These are phyloP conservation scores for Penicillium sp. DNA, from an alignment of 2,329 filamentous ascomycete genomes.

Conservation along the genomic window DNA sequence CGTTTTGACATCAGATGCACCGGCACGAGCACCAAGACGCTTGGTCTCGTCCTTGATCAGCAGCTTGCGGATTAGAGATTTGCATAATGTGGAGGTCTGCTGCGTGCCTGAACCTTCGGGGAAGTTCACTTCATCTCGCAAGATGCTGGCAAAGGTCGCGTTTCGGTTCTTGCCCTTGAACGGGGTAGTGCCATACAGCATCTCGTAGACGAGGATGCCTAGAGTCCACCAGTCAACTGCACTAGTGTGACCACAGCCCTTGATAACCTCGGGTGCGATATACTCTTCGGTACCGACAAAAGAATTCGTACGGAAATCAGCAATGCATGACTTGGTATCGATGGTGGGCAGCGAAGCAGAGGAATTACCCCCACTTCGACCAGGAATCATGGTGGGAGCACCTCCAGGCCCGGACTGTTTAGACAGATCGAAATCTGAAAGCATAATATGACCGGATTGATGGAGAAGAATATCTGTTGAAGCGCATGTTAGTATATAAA, in stretches of 20 bases:
- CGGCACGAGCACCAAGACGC: slow-evolving; percentile 88
- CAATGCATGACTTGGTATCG: slow-evolving; percentile 97
- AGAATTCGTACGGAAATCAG: slow-evolving; percentile 96
- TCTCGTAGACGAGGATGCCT: slow-evolving; percentile 96
- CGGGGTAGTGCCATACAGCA: slow-evolving; percentile 96
- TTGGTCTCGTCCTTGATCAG: slow-evolving; percentile 98
- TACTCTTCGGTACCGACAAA: slow-evolving; percentile 99
- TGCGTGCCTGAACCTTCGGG: slow-evolving; percentile 84
- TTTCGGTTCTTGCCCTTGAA: slow-evolving; percentile 99
- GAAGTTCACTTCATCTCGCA: slow-evolving; percentile 94
- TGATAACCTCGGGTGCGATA: slow-evolving; percentile 98
- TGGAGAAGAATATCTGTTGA: slow-evolving; percentile 89
- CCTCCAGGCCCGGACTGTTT: slow-evolving; percentile 97
- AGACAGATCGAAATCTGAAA: slow-evolving; percentile 97
- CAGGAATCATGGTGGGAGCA: slow-evolving; percentile 96
- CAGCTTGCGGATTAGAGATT: slow-evolving; percentile 92
- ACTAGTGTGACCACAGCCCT: slow-evolving; percentile 96
- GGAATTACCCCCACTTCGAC: slow-evolving; percentile 78
- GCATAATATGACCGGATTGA: slow-evolving; percentile 99
- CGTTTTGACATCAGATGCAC: slow-evolving; percentile 93
- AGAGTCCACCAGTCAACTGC: slow-evolving; percentile 99
- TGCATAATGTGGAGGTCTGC: slow-evolving; percentile 91
- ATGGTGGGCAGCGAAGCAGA: slow-evolving; percentile 91
- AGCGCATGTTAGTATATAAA: slow-evolving; percentile 40
- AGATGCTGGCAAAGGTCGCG: slow-evolving; percentile 95